Evolutionary conservation across 2,329 filamentous ascomycete genomes (phyloP), one percentile per base, ranked within the genome.

Genomic region (Cryoendolithus antarcticus): DNA sequence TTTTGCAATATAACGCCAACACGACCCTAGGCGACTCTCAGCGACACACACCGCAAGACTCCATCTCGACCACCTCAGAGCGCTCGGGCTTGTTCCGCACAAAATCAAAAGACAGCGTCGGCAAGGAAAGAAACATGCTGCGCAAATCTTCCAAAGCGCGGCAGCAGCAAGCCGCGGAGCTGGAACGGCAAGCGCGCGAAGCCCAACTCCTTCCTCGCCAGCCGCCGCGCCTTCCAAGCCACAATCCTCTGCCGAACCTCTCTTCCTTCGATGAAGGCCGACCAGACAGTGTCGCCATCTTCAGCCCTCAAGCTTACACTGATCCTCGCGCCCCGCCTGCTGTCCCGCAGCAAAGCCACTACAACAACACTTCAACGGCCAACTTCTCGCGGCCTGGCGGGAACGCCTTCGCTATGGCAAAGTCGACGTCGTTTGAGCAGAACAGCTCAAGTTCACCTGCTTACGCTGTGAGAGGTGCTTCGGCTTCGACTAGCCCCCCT

Each of bases 211-310:
- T 61, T 58, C 70, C 75, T 32, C 69, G 69, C 53, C 67, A 69
- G 36, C 74, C 78, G 41, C 79, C 79, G 42, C 72, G 71, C 49
- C 64, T 77, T 24, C 72, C 73, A 21, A 40, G 39, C 19, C 61
- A 62, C 50, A 57, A 57, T 61, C 51, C 65, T 55, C 46, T 71
- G 56, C 54, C 63, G 56, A 52, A 67, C 65, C 56, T 77, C 41
- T 66, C 72, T 47, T 69, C 66, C 10, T 77, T 77, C 48, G 80
- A 85, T 40, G 64, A 74, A 37, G 68, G 59, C 35, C 63, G 77
- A 45, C 71, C 77, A 24, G 79, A 83, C 51, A 74, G 74, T 6
- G 61, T 75, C 43, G 71, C 74, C 49, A 75, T 75, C 53, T 48
- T 72, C 75, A 41, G 69, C 67, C 51, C 48, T 38, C 44, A 50